Evolutionary conservation across 2,329 filamentous ascomycete species (phyloP).

Genomic region (Alternaria ethzedia): DNA sequence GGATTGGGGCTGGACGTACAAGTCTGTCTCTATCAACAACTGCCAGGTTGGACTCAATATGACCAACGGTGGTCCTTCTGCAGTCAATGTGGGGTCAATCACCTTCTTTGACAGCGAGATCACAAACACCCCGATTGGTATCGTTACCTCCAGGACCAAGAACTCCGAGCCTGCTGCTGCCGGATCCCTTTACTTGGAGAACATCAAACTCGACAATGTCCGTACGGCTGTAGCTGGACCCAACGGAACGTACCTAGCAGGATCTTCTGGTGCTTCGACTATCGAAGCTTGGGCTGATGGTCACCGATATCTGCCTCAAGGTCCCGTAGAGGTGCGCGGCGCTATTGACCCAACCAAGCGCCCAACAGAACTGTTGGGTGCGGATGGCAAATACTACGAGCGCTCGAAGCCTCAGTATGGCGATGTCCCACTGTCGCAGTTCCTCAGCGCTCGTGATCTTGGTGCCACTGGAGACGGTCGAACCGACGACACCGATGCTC

Average conservation of each 20-base stretch:
- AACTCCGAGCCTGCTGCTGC: slow-evolving; percentile 53
- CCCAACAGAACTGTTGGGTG: slow-evolving; percentile 50
- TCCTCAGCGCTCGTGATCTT: slow-evolving; percentile 58
- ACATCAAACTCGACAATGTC: slow-evolving; percentile 63
- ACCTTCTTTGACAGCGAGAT: slow-evolving; percentile 64
- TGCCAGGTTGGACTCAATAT: slow-evolving; percentile 62
- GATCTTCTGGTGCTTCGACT: slow-evolving; percentile 25
- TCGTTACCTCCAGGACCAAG: slow-evolving; percentile 56
- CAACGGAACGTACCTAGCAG: slow-evolving; percentile 33
- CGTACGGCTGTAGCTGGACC: slow-evolving; percentile 31
- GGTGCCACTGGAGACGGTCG: slow-evolving; percentile 80
- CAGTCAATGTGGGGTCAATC: slow-evolving; percentile 61
- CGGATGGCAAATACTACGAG: slow-evolving; percentile 56
- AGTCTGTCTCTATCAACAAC: slow-evolving; percentile 59
- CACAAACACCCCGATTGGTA: slow-evolving; percentile 57
- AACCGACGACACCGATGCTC: slow-evolving; percentile 80
- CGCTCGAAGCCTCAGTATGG: slow-evolving; percentile 59
- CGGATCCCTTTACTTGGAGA: slow-evolving; percentile 63
- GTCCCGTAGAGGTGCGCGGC: slow-evolving; percentile 54
- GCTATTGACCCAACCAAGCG: slow-evolving; percentile 53
- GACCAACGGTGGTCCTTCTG: slow-evolving; percentile 35
- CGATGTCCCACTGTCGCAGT: slow-evolving; percentile 62
- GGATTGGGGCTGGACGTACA: slow-evolving; percentile 67
- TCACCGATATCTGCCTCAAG: slow-evolving; percentile 41
- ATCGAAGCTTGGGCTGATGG: slow-evolving; percentile 44